Base-by-base conservation (phyloP, 495 filamentous ascomycete genomes). In the Xylaria scruposa region DNA sequence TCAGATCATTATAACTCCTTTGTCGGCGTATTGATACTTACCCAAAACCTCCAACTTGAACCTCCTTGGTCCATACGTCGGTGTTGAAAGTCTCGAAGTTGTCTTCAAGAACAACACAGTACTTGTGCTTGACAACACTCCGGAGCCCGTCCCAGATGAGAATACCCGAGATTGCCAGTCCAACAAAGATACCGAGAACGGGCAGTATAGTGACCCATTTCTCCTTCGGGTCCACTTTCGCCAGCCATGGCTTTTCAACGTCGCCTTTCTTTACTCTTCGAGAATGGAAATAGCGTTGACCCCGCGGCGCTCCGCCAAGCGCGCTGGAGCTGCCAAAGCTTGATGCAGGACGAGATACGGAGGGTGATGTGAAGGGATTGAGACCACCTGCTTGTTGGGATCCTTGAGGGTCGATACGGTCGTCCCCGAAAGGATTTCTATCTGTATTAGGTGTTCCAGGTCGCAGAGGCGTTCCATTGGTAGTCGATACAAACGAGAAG, bases 201-300 rank as follows among this genome's bases (percentile, higher is more conserved):
- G 92, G 92, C 40, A 95, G 87, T 68, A 95, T 93, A 26, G 90
- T 93, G 5, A 93, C 90, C 93, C 93, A 95, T 83, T 94, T 94
- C 85, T 94, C 91, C 77, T 87, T 90, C 4, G 92, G 90, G 76
- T 95, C 92, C 65, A 85, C 88, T 73, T 89, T 87, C 24, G 83
- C 79, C 42, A 88, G 76, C 92, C 93, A 95, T 24, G 92, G 90
- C 78, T 90, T 88, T 72, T 93, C 87, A 19, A 91, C 78, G 49
- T 92, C 88, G 49, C 88, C 91, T 78, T 92, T 92, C 78, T 86
- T 87, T 46, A 95, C 83, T 70, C 92, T 81, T 53, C 93, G 83
- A 15, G 92, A 94, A 78, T 91, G 91, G 80, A 95, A 95, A 78
- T 92, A 95, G 73, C 86, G 83, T 70, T 85, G 80, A 15, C 74